Evolutionary conservation across 371 early-diverging fungal genomes (phyloP).

Genomic region (Rhizopus arrhizus): DNA sequence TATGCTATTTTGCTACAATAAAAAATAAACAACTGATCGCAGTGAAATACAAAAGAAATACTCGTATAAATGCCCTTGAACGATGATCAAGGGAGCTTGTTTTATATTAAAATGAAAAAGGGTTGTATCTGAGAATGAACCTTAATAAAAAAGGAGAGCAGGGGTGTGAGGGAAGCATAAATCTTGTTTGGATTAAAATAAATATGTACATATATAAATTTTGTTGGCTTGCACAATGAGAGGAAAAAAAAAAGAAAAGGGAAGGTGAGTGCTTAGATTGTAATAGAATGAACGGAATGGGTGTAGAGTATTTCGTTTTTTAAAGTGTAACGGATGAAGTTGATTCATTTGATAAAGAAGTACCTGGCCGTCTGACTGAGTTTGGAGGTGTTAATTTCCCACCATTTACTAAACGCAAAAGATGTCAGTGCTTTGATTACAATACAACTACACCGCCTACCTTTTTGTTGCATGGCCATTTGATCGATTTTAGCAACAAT

Average conservation of each 20-base stretch:
- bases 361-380: conserved; percentile 12
- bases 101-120: no score
- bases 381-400: conserved; percentile 5
- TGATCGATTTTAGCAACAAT: conserved; percentile 1
- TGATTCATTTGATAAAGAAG: conserved; percentile 15
- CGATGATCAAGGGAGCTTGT: no score
- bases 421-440: background rate
- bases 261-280: background rate
- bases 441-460: background rate
- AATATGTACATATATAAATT: no score
- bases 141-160: no score
- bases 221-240: no score
- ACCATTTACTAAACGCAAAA: background rate
- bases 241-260: background rate
- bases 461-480: conserved; percentile 1
- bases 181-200: no score
- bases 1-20: no score
- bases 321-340: background rate
- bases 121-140: no score
- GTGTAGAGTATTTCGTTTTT: background rate
- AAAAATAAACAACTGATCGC: no score
- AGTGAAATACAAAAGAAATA: no score
- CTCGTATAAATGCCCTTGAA: no score
- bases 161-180: no score
- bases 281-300: background rate